Base-by-base conservation (phyloP, 2,329 filamentous ascomycete genomes). In the Parafenestella ontariensis region DNA sequence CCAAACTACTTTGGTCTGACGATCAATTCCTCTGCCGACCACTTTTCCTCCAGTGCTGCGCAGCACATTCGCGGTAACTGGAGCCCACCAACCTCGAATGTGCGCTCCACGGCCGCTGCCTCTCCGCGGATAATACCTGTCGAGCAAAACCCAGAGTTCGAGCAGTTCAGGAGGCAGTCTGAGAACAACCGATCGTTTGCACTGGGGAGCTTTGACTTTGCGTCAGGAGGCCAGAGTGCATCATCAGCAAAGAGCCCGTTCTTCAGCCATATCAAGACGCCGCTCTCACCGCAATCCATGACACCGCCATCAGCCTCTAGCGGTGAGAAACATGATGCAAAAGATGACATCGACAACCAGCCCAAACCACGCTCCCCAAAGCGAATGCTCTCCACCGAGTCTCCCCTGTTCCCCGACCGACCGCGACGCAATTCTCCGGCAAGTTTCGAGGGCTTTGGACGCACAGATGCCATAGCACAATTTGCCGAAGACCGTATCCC, bases 1-100 rank as follows among this genome's bases (percentile, higher is more conserved):
- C 91, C 92, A 11, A 96, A 93, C 73, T 96, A 96, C 76, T 96
- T 96, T 73, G 90, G 90, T 51, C 85, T 96, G 55, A 81, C 87
- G 26, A 78, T 91, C 58, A 87, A 92, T 54, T 74, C 85, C 18
- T 76, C 78, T 41, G 81, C 77, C 50, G 87, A 90, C 57, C 81
- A 84, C 21, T 83, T 87, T 57, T 87, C 88, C 48, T 89, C 88
- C 2, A 79, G 77, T 58, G 76, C 78, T 21, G 84, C 82, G 4
- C 81, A 82, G 29, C 81, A 89, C 58, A 82, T 87, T 1, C 85
- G 85, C 52, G 86, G 87, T 61, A 90, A 90, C 74, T 94, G 90
- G 89, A 90, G 88, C 64, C 84, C 89, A 8, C 83, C 87, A 0
- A 87, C 86, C 8, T 89, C 88, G 0, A 88, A 89, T 5, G 83